A percentile compares a stretch with the other conserved stretches of the same genome.
Evolutionary conservation across 768 basidiomycete genomes (phyloP).

Genomic region (Cantharellus cinnabarinus): DNA sequence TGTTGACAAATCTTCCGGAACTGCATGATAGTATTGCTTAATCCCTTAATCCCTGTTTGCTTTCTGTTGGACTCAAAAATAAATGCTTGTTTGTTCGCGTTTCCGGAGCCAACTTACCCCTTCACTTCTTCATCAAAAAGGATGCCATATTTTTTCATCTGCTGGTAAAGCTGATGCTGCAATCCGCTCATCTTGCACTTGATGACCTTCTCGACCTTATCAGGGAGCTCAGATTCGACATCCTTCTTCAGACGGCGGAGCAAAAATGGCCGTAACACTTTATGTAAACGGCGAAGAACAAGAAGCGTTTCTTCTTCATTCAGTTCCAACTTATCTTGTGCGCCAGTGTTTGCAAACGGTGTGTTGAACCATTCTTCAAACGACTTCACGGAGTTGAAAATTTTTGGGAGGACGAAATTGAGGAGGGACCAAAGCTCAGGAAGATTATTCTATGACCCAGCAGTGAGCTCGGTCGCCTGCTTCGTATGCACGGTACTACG

Average conservation of each 20-base stretch:
- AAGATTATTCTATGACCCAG: slow-evolving; percentile 45
- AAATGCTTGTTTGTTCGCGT: slow-evolving; percentile 1
- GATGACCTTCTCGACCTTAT: slow-evolving; percentile 96
- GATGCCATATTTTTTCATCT: slow-evolving; percentile 98
- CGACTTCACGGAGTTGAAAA: slow-evolving; percentile 98
- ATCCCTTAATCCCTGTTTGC: slow-evolving; percentile 60
- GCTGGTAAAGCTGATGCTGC: slow-evolving; percentile 84
- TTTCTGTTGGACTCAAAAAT: slow-evolving; percentile 24
- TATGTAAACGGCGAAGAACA: slow-evolving; percentile 89
- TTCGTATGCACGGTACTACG: slow-evolving; percentile 9
- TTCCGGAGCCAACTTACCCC: slow-evolving; percentile 30
- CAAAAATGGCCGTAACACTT: slow-evolving; percentile 88
- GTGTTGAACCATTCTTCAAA: slow-evolving; percentile 99
- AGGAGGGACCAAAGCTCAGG: slow-evolving; percentile 90
- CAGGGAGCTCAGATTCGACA: slow-evolving; percentile 85
- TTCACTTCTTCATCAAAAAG: slow-evolving; percentile 55
- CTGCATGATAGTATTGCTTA: slow-evolving; percentile 94
- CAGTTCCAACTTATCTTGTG: slow-evolving; percentile 92
- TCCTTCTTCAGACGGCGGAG: slow-evolving; percentile 87
- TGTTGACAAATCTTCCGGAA: slow-evolving; percentile 96
- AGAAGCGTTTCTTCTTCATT: slow-evolving; percentile 99
- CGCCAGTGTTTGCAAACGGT: slow-evolving; percentile 95
- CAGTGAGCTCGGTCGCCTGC: slow-evolving; percentile 18
- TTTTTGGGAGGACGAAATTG: slow-evolving; percentile 84
- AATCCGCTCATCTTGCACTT: slow-evolving; percentile 87